A percentile compares a stretch with the other conserved stretches of the same genome.
Evolutionary conservation across 495 filamentous ascomycete species (phyloP).

Genomic region (Aspergillus haitiensis): DNA sequence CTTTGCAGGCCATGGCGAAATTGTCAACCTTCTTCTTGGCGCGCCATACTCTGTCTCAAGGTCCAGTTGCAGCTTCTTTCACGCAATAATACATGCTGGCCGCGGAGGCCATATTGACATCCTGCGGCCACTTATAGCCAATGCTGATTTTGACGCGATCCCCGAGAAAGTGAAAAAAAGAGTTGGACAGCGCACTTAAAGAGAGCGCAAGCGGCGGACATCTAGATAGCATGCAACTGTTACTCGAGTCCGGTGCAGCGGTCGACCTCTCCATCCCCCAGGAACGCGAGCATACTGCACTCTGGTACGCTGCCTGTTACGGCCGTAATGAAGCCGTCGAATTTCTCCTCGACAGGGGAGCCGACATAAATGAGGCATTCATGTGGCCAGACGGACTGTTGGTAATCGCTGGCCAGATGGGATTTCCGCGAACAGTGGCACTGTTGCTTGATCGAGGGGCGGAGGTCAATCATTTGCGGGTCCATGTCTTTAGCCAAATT

Average conservation of each 20-base stretch:
- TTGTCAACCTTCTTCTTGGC: neutral
- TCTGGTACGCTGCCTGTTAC: neutral
- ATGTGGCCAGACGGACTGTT: neutral
- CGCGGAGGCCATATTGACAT: neutral
- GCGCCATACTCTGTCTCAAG: neutral
- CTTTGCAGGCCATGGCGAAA: neutral
- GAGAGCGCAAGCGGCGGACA: neutral
- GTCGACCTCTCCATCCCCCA: too few species aligned
- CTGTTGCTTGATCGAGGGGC: neutral
- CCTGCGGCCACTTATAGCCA: neutral
- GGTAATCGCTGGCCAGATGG: neutral
- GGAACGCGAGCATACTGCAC: neutral
- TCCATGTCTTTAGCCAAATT: too few species aligned
- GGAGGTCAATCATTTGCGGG: too few species aligned
- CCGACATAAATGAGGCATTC: neutral
- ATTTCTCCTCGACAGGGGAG: neutral
- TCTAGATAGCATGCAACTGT: neutral
- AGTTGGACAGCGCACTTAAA: neutral
- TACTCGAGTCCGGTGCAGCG: neutral
- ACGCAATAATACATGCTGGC: neutral
- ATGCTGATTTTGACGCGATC: neutral
- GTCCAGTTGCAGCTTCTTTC: neutral
- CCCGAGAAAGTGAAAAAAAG: neutral
- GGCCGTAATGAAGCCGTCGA: neutral
- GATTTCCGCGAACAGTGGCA: neutral